These are phyloP conservation scores for Mycena albidolilacea DNA, from an alignment of 768 basidiomycete genomes.

Conservation along the genomic window DNA sequence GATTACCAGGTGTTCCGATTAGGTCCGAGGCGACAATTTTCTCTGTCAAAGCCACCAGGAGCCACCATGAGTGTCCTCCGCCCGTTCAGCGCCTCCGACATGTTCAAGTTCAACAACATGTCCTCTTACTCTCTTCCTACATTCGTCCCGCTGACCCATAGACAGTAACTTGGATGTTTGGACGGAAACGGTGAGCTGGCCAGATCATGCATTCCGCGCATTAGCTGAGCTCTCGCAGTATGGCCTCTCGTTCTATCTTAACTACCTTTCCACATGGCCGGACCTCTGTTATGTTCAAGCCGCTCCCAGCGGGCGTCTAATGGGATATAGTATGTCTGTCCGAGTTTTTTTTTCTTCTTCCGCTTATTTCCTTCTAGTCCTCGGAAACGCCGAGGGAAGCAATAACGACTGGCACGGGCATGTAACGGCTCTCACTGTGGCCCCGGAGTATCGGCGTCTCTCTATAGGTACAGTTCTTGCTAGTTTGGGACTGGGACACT, in stretches of 20 bases:
- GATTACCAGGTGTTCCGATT: conserved; percentile 3
- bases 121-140: conserved; percentile 43
- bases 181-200: conserved; percentile 90
- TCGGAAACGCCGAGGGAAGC: conserved; percentile 93
- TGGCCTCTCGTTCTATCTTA: conserved; percentile 90
- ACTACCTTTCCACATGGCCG: conserved; percentile 92
- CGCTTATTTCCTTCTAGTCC: conserved; percentile 64
- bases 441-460: conserved; percentile 92
- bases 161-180: conserved; percentile 93
- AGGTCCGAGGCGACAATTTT: conserved; percentile 16
- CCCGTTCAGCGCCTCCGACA: conserved; percentile 89
- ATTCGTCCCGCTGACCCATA: conserved; percentile 28
- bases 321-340: conserved; percentile 69
- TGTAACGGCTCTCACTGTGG: conserved; percentile 95
- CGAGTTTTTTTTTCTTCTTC: not conserved
- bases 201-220: not conserved
- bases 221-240: conserved; percentile 65
- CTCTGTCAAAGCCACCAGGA: conserved; percentile 58
- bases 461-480: not conserved
- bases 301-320: conserved; percentile 85
- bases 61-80: conserved; percentile 85
- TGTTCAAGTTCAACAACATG: conserved; percentile 96
- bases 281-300: conserved; percentile 91
- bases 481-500: not conserved
- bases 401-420: conserved; percentile 91